Evolutionary conservation across 2,329 filamentous ascomycete genomes (phyloP).

Genomic region (Fusarium annulatum): DNA sequence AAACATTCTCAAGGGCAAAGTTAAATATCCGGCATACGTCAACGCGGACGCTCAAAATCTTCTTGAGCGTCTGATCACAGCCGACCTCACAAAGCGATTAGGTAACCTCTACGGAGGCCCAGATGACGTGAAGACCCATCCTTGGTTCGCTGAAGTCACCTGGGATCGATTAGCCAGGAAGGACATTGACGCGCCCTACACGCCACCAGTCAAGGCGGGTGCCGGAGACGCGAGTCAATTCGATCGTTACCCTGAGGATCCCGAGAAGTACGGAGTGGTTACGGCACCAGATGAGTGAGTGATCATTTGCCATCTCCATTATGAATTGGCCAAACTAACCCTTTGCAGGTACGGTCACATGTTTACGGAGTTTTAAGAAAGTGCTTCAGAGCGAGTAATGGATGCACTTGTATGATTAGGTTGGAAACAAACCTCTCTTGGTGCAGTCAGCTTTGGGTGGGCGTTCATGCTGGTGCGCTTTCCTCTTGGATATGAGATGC

Average conservation of each 20-base stretch:
- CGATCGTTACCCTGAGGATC: conserved; percentile 97
- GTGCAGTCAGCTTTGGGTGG: conserved; percentile 13
- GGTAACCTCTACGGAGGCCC: conserved; percentile 93
- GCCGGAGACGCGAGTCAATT: conserved; percentile 97
- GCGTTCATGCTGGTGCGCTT: conserved; percentile 13
- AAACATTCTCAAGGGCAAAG: conserved; percentile 94
- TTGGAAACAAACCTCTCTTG: conserved; percentile 18
- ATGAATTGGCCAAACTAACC: conserved; percentile 24
- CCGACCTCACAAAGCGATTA: conserved; percentile 92
- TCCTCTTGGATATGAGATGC: conserved; percentile 4
- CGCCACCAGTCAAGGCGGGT: conserved; percentile 92
- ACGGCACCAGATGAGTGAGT: conserved; percentile 84
- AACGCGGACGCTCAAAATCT: conserved; percentile 94
- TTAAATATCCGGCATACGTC: conserved; percentile 97
- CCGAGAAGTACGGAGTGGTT: conserved; percentile 84
- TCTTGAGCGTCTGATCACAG: conserved; percentile 90
- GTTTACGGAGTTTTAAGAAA: conserved; percentile 77
- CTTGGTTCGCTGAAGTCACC: conserved; percentile 97
- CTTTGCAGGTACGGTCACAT: conserved; percentile 73
- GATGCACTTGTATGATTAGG: conserved; percentile 35
- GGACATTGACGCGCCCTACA: conserved; percentile 98
- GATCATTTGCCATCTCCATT: not conserved
- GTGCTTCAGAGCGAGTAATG: conserved; percentile 24
- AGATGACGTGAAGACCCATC: conserved; percentile 92
- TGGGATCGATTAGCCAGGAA: conserved; percentile 95